Evolutionary conservation across 208 protist genomes (phyloP), one percentile per base, ranked within the genome.

Genomic region (Strigomonas culicis): DNA sequence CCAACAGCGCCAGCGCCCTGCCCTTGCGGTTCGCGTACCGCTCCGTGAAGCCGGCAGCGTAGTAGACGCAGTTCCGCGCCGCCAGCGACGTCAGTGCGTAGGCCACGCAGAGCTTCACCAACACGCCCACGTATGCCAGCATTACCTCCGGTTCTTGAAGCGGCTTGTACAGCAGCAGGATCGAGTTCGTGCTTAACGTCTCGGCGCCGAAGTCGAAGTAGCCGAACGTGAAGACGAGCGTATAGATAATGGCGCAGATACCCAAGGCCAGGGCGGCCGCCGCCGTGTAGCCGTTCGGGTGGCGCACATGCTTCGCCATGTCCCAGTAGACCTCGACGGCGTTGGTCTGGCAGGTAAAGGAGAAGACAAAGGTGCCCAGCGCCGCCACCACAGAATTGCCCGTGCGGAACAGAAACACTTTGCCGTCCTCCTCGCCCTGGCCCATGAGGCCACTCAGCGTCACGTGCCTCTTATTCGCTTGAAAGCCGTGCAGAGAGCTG

Each of bases 291-390:
- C 61, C 53, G 31, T 66, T 57, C 59, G 63, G 51, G 27, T 27
- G 44, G 41, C 53, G 34, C 57, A 80, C 10, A 53, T 75, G 22
- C 24, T 55, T 66, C 58, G 56, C 64, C 55, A 60, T 60, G 39
- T 60, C 86, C 57, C 63, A 72, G 49, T 77, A 79, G 0, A 90
- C 68, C 58, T 86, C 80, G 41, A 77, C 73, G 8, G 55, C 61
- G 44, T 84, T 90, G 1, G 83, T 59, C 30, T 93, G 86, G 32
- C 75, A 86, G 1, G 75, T 52, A 51, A 79, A 93, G 36, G 86
- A 74, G 55, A 93, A 89, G 24, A 80, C 71, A 49, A 90, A 87
- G 8, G 80, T 57, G 32, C 72, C 67, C 15, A 82, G 49, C n/a
- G 63, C 63, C 15, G 66, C 15, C 25, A 88, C 43, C 0, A 71